Conservation (phyloP, 164 flowering plant genomes). For the Litsea cubeba region DNA sequence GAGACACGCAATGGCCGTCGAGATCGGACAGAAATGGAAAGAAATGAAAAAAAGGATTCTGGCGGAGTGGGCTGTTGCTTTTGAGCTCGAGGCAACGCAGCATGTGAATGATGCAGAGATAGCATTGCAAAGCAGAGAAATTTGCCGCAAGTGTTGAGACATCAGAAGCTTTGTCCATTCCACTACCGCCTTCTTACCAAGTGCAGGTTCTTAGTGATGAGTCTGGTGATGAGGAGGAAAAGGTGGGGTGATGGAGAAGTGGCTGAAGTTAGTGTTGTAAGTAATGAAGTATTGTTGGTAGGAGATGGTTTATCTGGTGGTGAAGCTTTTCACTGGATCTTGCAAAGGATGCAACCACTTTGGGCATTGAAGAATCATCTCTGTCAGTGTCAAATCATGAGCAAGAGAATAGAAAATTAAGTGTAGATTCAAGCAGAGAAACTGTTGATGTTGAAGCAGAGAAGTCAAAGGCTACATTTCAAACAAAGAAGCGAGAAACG, state of each 20-base stretch:
- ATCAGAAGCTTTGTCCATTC: slow-evolving; percentile 24
- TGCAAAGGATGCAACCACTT: slow-evolving; percentile 28
- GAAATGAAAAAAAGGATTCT: too few species aligned
- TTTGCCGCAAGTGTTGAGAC: slow-evolving; percentile 28
- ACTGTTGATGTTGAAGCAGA: slow-evolving; percentile 60
- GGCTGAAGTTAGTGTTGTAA: slow-evolving; percentile 29
- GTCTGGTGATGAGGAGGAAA: slow-evolving; percentile 33
- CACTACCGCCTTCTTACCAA: slow-evolving; percentile 14
- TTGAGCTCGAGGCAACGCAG: slow-evolving; percentile 82
- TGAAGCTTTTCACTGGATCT: slow-evolving; percentile 28
- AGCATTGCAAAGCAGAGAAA: slow-evolving; percentile 73
- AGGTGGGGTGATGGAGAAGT: slow-evolving; percentile 22
- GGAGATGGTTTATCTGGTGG: slow-evolving; percentile 24
- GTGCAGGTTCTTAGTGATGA: slow-evolving; percentile 29
- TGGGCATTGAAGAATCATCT: slow-evolving; percentile 28
- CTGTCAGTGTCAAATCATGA: slow-evolving; percentile 45
- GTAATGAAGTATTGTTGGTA: slow-evolving; percentile 22
- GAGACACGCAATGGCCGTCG: too few species aligned
- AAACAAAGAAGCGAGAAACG: slow-evolving; percentile 65
- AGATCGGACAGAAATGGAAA: too few species aligned
- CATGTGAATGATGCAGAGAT: slow-evolving; percentile 91
- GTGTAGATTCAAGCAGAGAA: slow-evolving; percentile 41
- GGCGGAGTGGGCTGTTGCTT: slow-evolving; percentile 97
- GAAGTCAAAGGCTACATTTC: slow-evolving; percentile 46
- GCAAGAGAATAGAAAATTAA: slow-evolving; percentile 47